Base-by-base conservation (phyloP, 2,329 filamentous ascomycete species). In the Aaosphaeria pasadenensis region DNA sequence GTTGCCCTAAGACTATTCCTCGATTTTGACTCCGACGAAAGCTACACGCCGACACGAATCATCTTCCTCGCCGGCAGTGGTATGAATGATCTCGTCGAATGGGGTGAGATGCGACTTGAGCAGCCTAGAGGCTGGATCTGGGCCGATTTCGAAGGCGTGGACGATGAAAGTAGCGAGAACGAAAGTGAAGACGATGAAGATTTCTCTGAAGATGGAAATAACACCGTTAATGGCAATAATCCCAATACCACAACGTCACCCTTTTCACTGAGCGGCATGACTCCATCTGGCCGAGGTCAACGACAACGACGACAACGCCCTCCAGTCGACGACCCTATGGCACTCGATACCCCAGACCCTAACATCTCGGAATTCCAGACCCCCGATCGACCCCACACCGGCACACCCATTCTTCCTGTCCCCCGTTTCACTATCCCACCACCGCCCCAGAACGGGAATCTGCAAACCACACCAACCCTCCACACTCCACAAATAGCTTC, bases 21-120 rank as follows among this genome's bases (percentile, higher is more conserved):
- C 40, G 91, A 99, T 73, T 96, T 95, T 70, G 85, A 87, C 53
- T 83, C 89, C 46, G 94, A 99, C 70, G 94, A 99, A 72, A 94
- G 88, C 39, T 99, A 99, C 70, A 99, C 94, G 3, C 94, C 94
- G 0, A 97, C 91, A 1, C 89, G 91, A 60, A 95, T 99, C 62
- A 77, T 88, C 42, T 91, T 97, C 65, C 83, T 87, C 35, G 92
- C 91, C 0, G 94, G 94, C 9, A 96, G 90, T 54, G 90, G 91
- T 40, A 87, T 91, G 55, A 94, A 97, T 69, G 91, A 95, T 63
- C 82, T 97, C 7, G 87, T 95, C 46, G 88, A 94, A 53, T 97
- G 96, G 69, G 85, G 86, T 1, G 85, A 85, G 28, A 87, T 96
- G 78, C 81, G 83, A 54, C 85, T 96, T 28, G 83, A 85, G 54